A percentile compares a stretch with the other conserved stretches of the same genome.
phyloP scores from a whole-genome alignment of 371 early-diverging fungal genomes.

The Sanchytrium tribonematis region DNA sequence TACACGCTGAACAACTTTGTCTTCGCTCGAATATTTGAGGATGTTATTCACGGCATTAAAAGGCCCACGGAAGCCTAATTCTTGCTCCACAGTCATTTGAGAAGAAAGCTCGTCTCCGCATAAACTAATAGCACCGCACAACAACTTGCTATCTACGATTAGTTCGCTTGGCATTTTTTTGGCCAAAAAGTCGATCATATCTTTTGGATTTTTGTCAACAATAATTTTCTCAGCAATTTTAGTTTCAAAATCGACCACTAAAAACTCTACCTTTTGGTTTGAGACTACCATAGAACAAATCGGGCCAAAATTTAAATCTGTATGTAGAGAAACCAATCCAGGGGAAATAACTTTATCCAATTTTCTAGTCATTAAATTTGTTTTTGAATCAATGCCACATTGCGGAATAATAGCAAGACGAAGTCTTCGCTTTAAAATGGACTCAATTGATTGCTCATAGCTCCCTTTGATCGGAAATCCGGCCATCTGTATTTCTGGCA shows the following conservation, averaged over 20 bases:
- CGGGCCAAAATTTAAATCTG: neutral
- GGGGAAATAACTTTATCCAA: neutral
- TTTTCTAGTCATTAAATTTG: neutral
- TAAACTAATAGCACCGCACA: too few relatives aligned
- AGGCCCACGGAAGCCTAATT: neutral
- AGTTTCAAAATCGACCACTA: neutral
- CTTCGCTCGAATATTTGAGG: neutral
- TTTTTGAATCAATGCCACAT: too few relatives aligned
- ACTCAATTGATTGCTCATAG: neutral
- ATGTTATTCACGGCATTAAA: neutral
- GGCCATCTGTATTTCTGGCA: neutral
- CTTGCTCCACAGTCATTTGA: neutral
- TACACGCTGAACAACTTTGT: neutral
- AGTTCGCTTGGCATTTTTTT: neutral
- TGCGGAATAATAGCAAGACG: too few relatives aligned
- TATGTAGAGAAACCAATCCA: neutral
- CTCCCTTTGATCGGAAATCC: neutral
- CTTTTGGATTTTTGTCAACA: neutral
- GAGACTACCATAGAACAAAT: too few relatives aligned
- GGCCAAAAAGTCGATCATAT: neutral
- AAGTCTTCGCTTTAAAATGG: neutral
- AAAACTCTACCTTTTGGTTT: too few relatives aligned
- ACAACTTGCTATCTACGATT: neutral
- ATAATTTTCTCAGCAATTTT: neutral
- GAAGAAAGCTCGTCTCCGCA: neutral